phyloP scores from a whole-genome alignment of 2,329 filamentous ascomycete species.

The Trichothecium sympodiale region DNA sequence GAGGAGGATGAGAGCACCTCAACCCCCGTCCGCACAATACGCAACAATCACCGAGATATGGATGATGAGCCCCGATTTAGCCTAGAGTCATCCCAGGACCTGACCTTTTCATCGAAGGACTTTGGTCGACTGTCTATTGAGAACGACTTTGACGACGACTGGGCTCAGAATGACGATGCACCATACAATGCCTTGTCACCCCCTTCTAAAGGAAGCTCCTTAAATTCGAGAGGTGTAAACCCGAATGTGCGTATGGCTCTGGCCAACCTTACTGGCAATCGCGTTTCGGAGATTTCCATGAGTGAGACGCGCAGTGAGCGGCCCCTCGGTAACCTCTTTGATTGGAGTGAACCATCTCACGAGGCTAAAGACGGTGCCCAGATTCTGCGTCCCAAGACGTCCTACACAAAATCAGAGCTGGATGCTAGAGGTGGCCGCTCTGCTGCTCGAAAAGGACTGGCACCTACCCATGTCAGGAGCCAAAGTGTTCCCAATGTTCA shows the following conservation, averaged over 20 bases:
- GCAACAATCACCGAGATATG: conserved; percentile 3
- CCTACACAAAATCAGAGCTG: conserved; percentile 64
- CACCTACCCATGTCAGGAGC: conserved; percentile 61
- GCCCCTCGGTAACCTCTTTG: conserved; percentile 60
- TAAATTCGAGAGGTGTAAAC: conserved; percentile 41
- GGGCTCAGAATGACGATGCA: conserved; percentile 42
- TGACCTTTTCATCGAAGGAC: conserved; percentile 25
- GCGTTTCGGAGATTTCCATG: conserved; percentile 17
- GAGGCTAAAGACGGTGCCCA: conserved; percentile 52
- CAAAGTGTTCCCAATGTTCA: conserved; percentile 69
- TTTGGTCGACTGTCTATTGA: conserved; percentile 44
- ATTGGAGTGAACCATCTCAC: conserved; percentile 61
- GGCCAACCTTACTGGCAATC: conserved; percentile 38
- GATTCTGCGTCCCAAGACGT: conserved; percentile 61
- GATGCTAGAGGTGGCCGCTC: conserved; percentile 61
- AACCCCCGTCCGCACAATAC: conserved; percentile 32
- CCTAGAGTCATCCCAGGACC: conserved; percentile 18
- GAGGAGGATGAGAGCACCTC: conserved; percentile 49
- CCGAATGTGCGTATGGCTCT: conserved; percentile 44
- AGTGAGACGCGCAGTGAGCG: conserved; percentile 27
- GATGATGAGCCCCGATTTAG: conserved; percentile 15
- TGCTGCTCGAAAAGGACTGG: conserved; percentile 55
- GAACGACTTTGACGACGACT: conserved; percentile 53
- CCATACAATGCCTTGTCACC: conserved; percentile 47
- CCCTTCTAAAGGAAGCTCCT: conserved; percentile 36